Evolutionary conservation across 1,284 basidiomycete genomes (phyloP).

Genomic region (Rhodotorula sp.): DNA sequence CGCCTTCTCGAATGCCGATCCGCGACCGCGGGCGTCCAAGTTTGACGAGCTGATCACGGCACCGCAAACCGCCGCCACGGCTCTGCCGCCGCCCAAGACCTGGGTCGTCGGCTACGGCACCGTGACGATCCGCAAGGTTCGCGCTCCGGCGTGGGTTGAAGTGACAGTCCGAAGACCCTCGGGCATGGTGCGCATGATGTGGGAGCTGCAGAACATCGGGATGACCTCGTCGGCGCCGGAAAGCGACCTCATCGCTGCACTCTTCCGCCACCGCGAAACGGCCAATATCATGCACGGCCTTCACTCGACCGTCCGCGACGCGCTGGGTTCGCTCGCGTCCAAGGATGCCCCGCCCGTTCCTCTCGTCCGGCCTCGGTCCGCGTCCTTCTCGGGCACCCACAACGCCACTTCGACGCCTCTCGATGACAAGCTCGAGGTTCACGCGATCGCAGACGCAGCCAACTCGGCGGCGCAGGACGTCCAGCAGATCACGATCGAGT

Average conservation of each 20-base stretch:
- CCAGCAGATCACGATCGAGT: constrained; percentile 37
- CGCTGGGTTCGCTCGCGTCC: constrained; percentile 21
- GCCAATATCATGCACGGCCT: constrained; percentile 29
- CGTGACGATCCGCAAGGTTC: constrained; percentile 74
- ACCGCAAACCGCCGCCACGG: constrained; percentile 49
- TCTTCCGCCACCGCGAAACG: constrained; percentile 44
- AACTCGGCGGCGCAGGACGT: constrained; percentile 36
- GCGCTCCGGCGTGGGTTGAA: constrained; percentile 83
- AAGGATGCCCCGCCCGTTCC: constrained; percentile 13
- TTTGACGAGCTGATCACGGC: constrained; percentile 63
- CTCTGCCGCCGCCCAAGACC: constrained; percentile 57
- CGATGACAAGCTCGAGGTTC: constrained; percentile 40
- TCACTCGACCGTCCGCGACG: constrained; percentile 26
- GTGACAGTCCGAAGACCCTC: constrained; percentile 82
- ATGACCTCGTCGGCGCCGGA: constrained; percentile 66
- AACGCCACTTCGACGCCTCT: neutral
- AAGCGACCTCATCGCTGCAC: constrained; percentile 55
- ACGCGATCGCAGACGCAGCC: constrained; percentile 43
- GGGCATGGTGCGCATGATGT: constrained; percentile 79
- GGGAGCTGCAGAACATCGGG: constrained; percentile 80
- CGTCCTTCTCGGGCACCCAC: constrained; percentile 20
- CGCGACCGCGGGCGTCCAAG: constrained; percentile 77
- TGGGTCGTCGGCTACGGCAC: constrained; percentile 88
- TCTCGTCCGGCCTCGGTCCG: constrained; percentile 20
- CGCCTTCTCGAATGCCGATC: constrained; percentile 90